These are phyloP conservation scores for Hymenoscyphus linearis DNA, from an alignment of 2,329 filamentous ascomycete species.

Conservation along the genomic window DNA sequence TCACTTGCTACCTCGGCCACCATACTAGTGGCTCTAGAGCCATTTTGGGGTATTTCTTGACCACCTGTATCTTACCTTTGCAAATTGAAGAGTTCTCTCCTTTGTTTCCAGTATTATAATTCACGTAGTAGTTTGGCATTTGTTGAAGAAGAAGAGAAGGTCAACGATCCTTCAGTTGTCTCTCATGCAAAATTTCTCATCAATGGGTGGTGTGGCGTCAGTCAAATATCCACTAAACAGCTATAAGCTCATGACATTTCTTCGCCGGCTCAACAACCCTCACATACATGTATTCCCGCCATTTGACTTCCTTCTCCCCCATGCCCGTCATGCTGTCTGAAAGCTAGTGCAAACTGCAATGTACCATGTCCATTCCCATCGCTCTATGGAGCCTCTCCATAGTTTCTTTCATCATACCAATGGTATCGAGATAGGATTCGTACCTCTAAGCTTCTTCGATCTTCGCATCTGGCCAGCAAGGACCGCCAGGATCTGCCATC, in stretches of 20 bases:
- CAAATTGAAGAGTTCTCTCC: too few species aligned
- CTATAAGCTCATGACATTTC: constrained; percentile 14
- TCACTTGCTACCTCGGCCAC: too few species aligned
- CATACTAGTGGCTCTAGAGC: too few species aligned
- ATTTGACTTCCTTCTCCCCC: constrained; percentile 11
- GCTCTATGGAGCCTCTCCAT: constrained; percentile 11
- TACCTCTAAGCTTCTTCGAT: constrained; percentile 14
- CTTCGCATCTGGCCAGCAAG: constrained; percentile 10
- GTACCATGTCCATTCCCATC: constrained; percentile 12
- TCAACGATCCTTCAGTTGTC: neutral
- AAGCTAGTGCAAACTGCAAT: constrained; percentile 15
- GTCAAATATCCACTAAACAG: neutral
- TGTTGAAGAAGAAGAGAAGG: neutral
- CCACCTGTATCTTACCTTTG: too few species aligned
- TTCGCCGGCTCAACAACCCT: constrained; percentile 18
- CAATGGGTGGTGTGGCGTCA: neutral
- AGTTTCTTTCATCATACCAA: constrained; percentile 12
- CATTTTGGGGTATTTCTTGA: too few species aligned
- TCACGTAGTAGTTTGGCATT: neutral
- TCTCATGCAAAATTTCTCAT: neutral
- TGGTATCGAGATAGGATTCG: constrained; percentile 14
- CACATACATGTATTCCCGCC: constrained; percentile 16
- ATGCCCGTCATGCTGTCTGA: constrained; percentile 1
- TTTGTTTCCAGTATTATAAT: neutral
- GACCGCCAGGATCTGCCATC: constrained; percentile 11